Evolutionary conservation across 1,139 yeast species (phyloP).

Genomic region (Candida labiduridarum): DNA sequence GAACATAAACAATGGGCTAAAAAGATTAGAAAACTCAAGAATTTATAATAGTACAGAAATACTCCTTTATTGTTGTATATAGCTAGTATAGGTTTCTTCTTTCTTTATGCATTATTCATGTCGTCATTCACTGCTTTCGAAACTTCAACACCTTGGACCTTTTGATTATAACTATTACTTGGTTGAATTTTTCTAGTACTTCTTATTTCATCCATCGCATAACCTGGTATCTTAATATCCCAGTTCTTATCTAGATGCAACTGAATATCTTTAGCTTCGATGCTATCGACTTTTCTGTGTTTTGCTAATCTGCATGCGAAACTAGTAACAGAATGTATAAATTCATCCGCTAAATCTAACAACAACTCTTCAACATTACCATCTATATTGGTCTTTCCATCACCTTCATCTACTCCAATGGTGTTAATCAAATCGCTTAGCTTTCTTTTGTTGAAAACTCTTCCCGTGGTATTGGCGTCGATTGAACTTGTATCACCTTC

Average conservation of each 20-base stretch:
- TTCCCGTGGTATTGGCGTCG: slow-evolving; percentile 48
- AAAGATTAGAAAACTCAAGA: slow-evolving; percentile 29
- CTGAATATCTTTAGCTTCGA: slow-evolving; percentile 90
- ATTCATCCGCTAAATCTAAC: slow-evolving; percentile 93
- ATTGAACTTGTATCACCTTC: slow-evolving; percentile 22
- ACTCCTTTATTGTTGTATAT: background rate
- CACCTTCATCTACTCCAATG: slow-evolving; percentile 84
- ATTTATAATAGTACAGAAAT: background rate
- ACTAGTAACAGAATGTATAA: slow-evolving; percentile 85
- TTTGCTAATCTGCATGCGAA: slow-evolving; percentile 97
- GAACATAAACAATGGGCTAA: slow-evolving; percentile 56
- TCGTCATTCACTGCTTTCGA: slow-evolving; percentile 29
- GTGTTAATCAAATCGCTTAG: slow-evolving; percentile 82
- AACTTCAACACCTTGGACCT: slow-evolving; percentile 42
- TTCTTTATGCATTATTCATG: slow-evolving; percentile 11
- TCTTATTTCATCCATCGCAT: slow-evolving; percentile 89
- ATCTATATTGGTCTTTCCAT: slow-evolving; percentile 86
- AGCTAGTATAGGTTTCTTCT: background rate
- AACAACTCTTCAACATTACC: slow-evolving; percentile 94
- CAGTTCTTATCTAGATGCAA: slow-evolving; percentile 91
- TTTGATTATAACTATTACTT: slow-evolving; percentile 69
- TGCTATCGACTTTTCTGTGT: slow-evolving; percentile 83
- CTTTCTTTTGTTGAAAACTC: slow-evolving; percentile 87
- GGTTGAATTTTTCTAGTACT: slow-evolving; percentile 84
- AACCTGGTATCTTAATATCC: slow-evolving; percentile 95